These are phyloP conservation scores for Xylariaceae sp. DNA, from an alignment of 2,329 filamentous ascomycete species.

Conservation along the genomic window DNA sequence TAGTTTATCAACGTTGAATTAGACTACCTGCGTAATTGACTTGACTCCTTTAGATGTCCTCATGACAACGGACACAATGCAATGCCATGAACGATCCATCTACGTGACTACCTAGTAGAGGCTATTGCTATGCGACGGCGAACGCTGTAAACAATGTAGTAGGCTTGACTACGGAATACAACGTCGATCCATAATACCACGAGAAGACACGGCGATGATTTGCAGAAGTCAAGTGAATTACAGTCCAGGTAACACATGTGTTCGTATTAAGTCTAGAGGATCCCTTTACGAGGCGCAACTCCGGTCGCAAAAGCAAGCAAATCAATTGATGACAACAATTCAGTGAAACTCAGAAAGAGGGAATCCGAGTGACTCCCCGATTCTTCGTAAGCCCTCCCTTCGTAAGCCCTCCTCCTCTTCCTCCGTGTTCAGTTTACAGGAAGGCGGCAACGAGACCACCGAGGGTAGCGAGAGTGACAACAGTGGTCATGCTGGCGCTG, in stretches of 20 bases:
- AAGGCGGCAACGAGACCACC: conserved; percentile 35
- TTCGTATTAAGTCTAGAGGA: conserved; percentile 42
- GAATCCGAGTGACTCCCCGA: conserved; percentile 20
- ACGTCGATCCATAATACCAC: no score
- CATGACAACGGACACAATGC: no score
- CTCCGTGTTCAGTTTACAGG: conserved; percentile 38
- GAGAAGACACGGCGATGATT: no score
- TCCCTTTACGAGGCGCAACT: conserved; percentile 36
- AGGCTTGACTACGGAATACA: no score
- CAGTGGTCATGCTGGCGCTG: conserved; percentile 41
- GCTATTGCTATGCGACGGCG: no score
- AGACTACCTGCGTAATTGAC: no score
- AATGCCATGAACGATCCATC: no score
- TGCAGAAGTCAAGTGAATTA: not conserved
- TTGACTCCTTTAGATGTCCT: no score
- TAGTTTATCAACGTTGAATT: no score
- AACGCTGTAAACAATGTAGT: no score
- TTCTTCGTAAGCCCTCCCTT: conserved; percentile 3
- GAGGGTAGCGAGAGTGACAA: conserved; percentile 33
- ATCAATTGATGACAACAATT: conserved; percentile 29
- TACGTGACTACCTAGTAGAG: no score
- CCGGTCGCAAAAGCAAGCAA: conserved; percentile 22
- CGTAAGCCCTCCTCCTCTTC: no score
- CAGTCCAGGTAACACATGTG: conserved; percentile 29
- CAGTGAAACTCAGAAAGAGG: conserved; percentile 26